Evolutionary conservation across 2,329 filamentous ascomycete species (phyloP).

Genomic region (Simplicillium aogashimaense): DNA sequence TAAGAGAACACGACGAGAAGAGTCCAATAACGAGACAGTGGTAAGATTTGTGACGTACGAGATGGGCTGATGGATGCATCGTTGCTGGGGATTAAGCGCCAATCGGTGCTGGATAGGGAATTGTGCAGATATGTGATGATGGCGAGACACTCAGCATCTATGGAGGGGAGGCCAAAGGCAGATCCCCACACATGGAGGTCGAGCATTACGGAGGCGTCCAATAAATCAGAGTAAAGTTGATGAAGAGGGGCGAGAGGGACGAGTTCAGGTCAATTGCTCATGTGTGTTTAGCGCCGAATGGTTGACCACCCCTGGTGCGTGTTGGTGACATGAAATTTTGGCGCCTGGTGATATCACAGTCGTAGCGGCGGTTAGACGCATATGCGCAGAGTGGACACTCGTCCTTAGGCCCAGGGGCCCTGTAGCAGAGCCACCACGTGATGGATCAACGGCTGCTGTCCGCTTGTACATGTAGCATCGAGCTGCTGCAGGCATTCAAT

Average conservation of each 20-base stretch:
- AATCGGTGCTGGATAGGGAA: slow-evolving; percentile 47
- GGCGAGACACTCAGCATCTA: slow-evolving; percentile 85
- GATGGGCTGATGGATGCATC: slow-evolving; percentile 62
- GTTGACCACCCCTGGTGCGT: too few species aligned
- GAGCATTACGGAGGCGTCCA: slow-evolving; percentile 16
- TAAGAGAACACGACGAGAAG: slow-evolving; percentile 3
- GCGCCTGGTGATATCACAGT: too few species aligned
- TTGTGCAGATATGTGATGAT: slow-evolving; percentile 66
- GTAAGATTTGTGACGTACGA: slow-evolving; percentile 38
- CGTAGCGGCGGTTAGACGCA: too few species aligned
- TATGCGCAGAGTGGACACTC: too few species aligned
- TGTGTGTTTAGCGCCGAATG: too few species aligned
- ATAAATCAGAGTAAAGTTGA: neutral
- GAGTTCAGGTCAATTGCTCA: neutral
- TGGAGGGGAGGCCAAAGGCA: slow-evolving; percentile 78
- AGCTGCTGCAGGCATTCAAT: too few species aligned
- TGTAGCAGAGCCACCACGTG: too few species aligned
- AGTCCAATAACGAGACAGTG: neutral
- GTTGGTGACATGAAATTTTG: too few species aligned
- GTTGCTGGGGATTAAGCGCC: slow-evolving; percentile 64
- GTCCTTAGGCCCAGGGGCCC: too few species aligned
- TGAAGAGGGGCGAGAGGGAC: slow-evolving; percentile 30
- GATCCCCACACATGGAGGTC: slow-evolving; percentile 87
- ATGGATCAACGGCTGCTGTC: too few species aligned
- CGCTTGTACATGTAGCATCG: too few species aligned